A percentile compares a stretch with the other conserved stretches of the same genome.
These are phyloP conservation scores for Beauveria scarabaeidicola DNA, from an alignment of 2,329 filamentous ascomycete genomes.

Conservation along the genomic window DNA sequence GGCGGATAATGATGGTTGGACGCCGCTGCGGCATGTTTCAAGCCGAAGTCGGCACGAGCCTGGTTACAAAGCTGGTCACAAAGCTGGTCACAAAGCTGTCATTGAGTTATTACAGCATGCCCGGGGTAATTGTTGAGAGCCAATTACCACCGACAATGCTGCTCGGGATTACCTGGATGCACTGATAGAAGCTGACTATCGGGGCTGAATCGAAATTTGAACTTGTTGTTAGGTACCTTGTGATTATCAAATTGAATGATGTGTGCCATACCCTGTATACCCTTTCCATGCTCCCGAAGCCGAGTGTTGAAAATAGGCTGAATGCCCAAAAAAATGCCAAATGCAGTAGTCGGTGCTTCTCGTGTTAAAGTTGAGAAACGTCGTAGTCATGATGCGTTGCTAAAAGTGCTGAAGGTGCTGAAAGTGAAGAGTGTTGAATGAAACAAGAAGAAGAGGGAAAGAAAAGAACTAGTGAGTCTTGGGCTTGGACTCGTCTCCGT, in stretches of 20 bases:
- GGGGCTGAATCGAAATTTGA: too few relatives aligned
- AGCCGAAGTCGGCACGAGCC: too few relatives aligned
- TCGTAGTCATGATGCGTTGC: slow-evolving; percentile 5
- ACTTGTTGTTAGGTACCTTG: slow-evolving; percentile 13
- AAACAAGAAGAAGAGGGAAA: slow-evolving; percentile 1
- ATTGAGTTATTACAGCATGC: too few relatives aligned
- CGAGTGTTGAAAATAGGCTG: slow-evolving; percentile 12
- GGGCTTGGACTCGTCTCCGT: slow-evolving; percentile 44
- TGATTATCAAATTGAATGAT: slow-evolving; percentile 24
- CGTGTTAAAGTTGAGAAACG: slow-evolving; percentile 2
- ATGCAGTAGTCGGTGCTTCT: neutral
- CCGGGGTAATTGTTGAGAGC: too few relatives aligned
- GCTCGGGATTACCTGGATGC: too few relatives aligned
- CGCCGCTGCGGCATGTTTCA: too few relatives aligned
- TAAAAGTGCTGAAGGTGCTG: too few relatives aligned
- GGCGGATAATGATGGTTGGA: neutral
- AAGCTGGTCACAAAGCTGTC: too few relatives aligned
- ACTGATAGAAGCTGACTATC: too few relatives aligned
- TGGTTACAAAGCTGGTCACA: too few relatives aligned
- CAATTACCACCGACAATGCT: too few relatives aligned
- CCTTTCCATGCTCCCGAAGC: neutral
- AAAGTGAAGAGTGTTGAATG: neutral
- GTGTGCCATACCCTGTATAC: slow-evolving; percentile 4
- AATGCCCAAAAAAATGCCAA: neutral
- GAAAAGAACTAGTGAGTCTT: slow-evolving; percentile 19